Evolutionary conservation across 2,329 filamentous ascomycete species (phyloP), one percentile per base, ranked within the genome.

Genomic region (Sporothrix protearum): DNA sequence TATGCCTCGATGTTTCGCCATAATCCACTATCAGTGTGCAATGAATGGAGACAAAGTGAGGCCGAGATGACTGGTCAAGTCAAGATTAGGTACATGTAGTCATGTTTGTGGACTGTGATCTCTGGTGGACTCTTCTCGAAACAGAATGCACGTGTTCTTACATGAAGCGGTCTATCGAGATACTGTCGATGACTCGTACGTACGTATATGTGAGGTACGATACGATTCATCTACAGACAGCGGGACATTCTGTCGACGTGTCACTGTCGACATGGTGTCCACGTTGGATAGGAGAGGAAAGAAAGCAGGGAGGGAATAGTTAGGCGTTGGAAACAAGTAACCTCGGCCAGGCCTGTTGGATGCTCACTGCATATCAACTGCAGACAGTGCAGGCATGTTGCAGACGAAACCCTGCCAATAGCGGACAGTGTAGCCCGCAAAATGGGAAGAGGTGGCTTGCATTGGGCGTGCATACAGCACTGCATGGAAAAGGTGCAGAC

Each of bases 131-230:
- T 49, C 12, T 30, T 22, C n/a, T 55, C 30, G 47, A 39, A 49
- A 55, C 28, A 57, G 14, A 42, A 42, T 68, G 66, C 30, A 68
- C 66, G 33, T 68, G 66, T 45, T 68, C 33, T 47, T 68, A 49
- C 66, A 36, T 42, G 47, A 36, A 3, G 28, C 47, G 49, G 49
- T 61, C 57, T 39, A 39, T 61, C 33, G 33, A 12, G 33, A 36
- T 14, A n/a, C 16, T n/a, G n/a, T 33, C 55, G 14, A 61, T n/a
- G 55, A n/a, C 55, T 59, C 55, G 6, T 51, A 51, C 22, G 10
- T 22, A 25, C 22, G 49, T 51, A 22, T 51, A 8, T 42, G 39
- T 51, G 8, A 49, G 19, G 47, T 49, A n/a, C 14, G 47, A n/a
- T 57, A 59, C 30, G 28, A 55, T 55, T 30, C 51, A 55, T 51